Conservation (phyloP, 805 yeast genomes). For the Dipodascus albidus region DNA sequence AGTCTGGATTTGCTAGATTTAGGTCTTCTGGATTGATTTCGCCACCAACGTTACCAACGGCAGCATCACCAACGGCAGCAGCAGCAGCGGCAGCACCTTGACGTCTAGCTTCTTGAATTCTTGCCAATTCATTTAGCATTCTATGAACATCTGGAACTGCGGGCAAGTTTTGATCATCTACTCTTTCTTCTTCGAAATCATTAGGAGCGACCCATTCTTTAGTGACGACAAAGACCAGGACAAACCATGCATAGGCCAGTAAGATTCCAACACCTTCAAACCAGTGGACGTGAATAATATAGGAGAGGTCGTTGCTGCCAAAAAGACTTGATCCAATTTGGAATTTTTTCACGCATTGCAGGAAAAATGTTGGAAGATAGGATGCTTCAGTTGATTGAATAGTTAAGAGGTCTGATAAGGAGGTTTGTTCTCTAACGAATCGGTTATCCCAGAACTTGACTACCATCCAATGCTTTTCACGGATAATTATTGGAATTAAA, state of each 20-base stretch:
- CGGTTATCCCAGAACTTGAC: background rate
- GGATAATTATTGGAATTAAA: background rate
- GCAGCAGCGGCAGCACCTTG: background rate
- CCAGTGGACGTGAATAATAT: background rate
- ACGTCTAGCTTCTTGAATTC: background rate
- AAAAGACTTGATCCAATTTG: background rate
- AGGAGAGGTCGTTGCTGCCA: background rate
- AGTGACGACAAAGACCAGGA: background rate
- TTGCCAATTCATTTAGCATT: constrained; percentile 1
- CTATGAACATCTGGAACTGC: constrained; percentile 11
- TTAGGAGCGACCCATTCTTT: background rate
- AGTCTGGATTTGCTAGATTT: too few species aligned
- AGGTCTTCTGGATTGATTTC: too few species aligned
- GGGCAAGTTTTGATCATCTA: constrained; percentile 1
- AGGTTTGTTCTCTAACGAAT: background rate
- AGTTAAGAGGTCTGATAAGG: background rate
- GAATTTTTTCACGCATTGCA: background rate
- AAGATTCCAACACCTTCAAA: background rate
- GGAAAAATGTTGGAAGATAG: background rate
- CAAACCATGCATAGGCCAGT: background rate
- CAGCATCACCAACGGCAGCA: constrained; percentile 6
- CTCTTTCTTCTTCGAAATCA: background rate
- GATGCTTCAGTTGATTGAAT: background rate
- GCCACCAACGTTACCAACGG: constrained; percentile 4
- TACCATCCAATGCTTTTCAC: background rate